Evolutionary conservation across 208 protist species (phyloP), one percentile per base, ranked within the genome.

Genomic region (Leishmania aethiopica): DNA sequence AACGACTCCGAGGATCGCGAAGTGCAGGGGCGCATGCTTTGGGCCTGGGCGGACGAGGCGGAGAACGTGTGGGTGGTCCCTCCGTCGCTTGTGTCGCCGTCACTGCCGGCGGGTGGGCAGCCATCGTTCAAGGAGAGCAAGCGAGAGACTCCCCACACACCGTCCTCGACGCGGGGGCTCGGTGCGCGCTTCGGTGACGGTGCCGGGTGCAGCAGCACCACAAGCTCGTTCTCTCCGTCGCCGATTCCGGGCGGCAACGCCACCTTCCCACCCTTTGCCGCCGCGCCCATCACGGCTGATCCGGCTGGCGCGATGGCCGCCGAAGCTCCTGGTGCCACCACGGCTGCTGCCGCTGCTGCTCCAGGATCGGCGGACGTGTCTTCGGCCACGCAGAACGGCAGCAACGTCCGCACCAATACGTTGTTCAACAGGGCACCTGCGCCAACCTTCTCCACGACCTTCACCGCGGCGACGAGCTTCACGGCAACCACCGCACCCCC

Each of bases 121-220:
- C 83, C 79, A 32, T 84, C 75, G 40, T 42, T 83, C 25, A 86
- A 84, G 79, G 78, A 86, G 35, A 73, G 79, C 57, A 77, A 82
- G 49, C 67, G 73, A 25, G 75, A 88, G 64, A 82, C 84, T 10
- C 84, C 84, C 10, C 62, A 55, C 72, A 82, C 80, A n/a, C 82
- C 82, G 51, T 74, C 77, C 5, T 78, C 71, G 55, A 51, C 67
- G 19, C 35, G 19, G 3, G 22, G 45, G 17, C 22, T 60, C 22
- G 66, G 57, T 45, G 49, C 11, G 32, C 71, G 67, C 75, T 28
- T 70, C 4, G 60, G 81, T n/a, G 70, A 74, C 32, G 79, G 70
- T 32, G 72, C 53, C 8, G 40, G 59, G 37, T 64, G 17, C 71
- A 67, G 76, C 25, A 81, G 77, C 51, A 57, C 19, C 28, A 78